These are phyloP conservation scores for Dactylellina drechsleri DNA, from an alignment of 2,329 filamentous ascomycete genomes.

Conservation along the genomic window DNA sequence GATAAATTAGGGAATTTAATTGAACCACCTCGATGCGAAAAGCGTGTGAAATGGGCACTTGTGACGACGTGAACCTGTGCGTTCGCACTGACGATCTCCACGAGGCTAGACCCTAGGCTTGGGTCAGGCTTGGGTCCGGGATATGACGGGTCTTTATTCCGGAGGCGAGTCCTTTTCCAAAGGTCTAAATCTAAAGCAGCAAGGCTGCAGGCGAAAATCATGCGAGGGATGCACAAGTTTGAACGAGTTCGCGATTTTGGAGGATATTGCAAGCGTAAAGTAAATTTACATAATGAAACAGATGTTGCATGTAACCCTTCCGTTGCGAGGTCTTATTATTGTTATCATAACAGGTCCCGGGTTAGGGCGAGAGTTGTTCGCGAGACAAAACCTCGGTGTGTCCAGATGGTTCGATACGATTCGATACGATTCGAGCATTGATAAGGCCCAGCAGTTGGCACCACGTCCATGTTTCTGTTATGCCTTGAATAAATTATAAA, in stretches of 20 bases:
- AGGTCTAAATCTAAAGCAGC: constrained; percentile 22
- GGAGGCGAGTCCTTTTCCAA: constrained; percentile 50
- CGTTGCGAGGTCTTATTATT: constrained; percentile 1
- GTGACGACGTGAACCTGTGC: constrained; percentile 27
- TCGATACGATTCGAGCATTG: constrained; percentile 11
- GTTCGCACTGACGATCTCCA: constrained; percentile 40
- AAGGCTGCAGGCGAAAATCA: constrained; percentile 9
- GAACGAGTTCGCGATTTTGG: constrained; percentile 1
- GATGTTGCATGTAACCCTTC: constrained; percentile 1
- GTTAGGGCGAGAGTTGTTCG: too few species aligned
- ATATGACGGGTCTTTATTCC: constrained; percentile 48
- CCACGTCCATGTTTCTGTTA: too few species aligned
- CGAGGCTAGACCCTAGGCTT: constrained; percentile 40
- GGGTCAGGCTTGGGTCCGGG: constrained; percentile 39
- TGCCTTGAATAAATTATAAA: too few species aligned
- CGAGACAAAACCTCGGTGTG: too few species aligned
- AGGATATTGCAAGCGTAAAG: constrained; percentile 7
- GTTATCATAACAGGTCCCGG: too few species aligned
- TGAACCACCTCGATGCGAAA: not conserved
- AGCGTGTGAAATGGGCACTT: constrained; percentile 11
- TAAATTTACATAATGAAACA: not conserved
- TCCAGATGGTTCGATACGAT: constrained; percentile 16
- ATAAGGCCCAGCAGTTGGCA: not conserved
- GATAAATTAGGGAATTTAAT: not conserved
- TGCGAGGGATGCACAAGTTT: constrained; percentile 2